Percentiles rank a stretch among this genome's conserved stretches.
phyloP scores from a whole-genome alignment of 2,329 filamentous ascomycete species.

The Polytolypa hystricis region DNA sequence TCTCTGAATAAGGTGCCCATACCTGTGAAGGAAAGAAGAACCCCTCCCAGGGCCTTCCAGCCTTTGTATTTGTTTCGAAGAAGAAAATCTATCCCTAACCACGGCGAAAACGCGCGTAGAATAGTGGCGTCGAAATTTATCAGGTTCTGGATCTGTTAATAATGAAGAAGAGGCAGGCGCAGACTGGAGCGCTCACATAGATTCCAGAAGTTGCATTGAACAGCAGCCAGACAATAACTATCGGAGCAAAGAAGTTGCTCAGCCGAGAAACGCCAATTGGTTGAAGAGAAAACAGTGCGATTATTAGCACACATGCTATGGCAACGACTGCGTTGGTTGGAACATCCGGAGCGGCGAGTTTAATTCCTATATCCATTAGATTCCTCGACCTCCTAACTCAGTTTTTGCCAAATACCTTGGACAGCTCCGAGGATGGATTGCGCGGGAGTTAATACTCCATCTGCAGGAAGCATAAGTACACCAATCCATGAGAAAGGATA shows the following conservation, averaged over 20 bases:
- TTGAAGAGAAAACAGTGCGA: constrained; percentile 43
- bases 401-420: constrained; percentile 38
- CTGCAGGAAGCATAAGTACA: constrained; percentile 16
- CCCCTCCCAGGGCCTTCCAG: constrained; percentile 47
- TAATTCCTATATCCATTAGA: constrained; percentile 7
- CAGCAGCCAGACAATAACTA: constrained; percentile 45
- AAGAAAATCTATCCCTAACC: constrained; percentile 40
- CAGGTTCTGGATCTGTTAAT: constrained; percentile 27
- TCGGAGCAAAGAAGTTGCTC: constrained; percentile 37
- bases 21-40: constrained; percentile 59
- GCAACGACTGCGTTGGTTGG: constrained; percentile 9
- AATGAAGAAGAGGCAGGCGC: background rate
- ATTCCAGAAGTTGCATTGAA: constrained; percentile 44
- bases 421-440: constrained; percentile 48
- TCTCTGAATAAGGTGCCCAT: background rate
- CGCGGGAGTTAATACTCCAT: constrained; percentile 46
- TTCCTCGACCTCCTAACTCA: too few species aligned
- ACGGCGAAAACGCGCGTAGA: constrained; percentile 42
- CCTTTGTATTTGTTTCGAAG: constrained; percentile 40
- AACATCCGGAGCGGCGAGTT: constrained; percentile 10
- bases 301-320: constrained; percentile 21
- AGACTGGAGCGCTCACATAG: constrained; percentile 27
- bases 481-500: background rate
- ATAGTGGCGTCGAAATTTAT: constrained; percentile 37
- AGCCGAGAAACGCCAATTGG: constrained; percentile 42